A percentile compares a stretch with the other conserved stretches of the same genome.
Conservation (phyloP, 192 early-diverging fungal species). For the Gorgonomyces haynaldii region DNA sequence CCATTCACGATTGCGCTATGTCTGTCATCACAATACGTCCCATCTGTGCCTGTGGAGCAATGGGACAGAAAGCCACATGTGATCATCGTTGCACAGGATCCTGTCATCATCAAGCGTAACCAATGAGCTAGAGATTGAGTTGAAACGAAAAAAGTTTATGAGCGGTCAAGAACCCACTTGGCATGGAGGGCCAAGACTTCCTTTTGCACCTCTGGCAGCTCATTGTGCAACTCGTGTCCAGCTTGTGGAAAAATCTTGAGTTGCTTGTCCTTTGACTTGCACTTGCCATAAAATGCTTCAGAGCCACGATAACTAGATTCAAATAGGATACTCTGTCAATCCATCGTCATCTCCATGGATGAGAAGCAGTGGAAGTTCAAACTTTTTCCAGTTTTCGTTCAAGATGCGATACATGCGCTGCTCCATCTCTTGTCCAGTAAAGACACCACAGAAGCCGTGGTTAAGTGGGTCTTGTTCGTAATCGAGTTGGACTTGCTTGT, state of each 20-base stretch:
- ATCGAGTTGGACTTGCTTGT: not conserved
- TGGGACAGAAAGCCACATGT: constrained; percentile 2
- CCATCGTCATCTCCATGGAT: constrained; percentile 1
- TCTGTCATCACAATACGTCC: not conserved
- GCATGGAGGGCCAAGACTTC: too few species aligned
- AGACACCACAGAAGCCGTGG: not conserved
- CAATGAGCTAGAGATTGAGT: too few species aligned
- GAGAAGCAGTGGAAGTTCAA: constrained; percentile 2
- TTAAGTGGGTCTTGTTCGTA: constrained; percentile 4
- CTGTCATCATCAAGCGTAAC: too few species aligned
- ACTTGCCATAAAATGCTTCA: constrained; percentile 2
- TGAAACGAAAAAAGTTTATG: too few species aligned
- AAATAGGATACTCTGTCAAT: too few species aligned
- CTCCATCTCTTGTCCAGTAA: not conserved
- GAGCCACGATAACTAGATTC: not conserved
- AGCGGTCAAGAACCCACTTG: too few species aligned
- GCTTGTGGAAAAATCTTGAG: not conserved
- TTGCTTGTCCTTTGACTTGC: not conserved
- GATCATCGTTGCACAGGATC: too few species aligned
- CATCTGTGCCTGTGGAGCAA: not conserved
- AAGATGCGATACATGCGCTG: not conserved
- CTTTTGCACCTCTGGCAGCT: not conserved
- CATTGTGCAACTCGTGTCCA: constrained; percentile 6
- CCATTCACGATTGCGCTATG: constrained; percentile 7
- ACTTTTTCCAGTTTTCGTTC: not conserved